phyloP scores from a whole-genome alignment of 805 yeast genomes.

The Kockiozyma suomiensis region DNA sequence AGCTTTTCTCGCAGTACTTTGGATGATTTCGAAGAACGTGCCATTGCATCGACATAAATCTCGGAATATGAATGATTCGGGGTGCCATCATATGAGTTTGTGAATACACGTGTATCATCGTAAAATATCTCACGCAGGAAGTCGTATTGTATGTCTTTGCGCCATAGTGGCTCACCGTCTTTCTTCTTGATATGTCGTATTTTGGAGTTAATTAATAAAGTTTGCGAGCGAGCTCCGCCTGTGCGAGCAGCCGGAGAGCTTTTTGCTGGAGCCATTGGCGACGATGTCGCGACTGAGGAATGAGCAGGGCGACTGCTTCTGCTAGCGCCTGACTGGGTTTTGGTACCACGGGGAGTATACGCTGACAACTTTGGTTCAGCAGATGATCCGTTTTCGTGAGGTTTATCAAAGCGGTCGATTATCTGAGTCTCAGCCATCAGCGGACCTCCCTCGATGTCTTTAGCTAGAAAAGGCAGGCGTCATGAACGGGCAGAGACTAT shows the following conservation, averaged over 20 bases:
- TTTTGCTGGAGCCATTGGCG: not conserved
- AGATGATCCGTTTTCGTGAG: too few species aligned
- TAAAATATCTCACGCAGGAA: constrained; percentile 67
- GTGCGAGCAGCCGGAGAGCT: constrained; percentile 5
- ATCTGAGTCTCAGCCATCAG: too few species aligned
- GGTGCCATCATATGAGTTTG: constrained; percentile 45
- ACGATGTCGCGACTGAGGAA: not conserved
- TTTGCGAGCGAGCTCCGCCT: constrained; percentile 29
- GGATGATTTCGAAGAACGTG: constrained; percentile 81
- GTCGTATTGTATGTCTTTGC: constrained; percentile 83
- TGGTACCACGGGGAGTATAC: too few species aligned
- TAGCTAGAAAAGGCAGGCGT: not conserved
- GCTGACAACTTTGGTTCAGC: too few species aligned
- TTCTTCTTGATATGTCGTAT: constrained; percentile 65
- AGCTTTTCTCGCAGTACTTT: constrained; percentile 79
- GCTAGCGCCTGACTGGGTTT: not conserved
- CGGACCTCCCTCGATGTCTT: not conserved
- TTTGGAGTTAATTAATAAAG: constrained; percentile 38
- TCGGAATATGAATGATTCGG: constrained; percentile 76
- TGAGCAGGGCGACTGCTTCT: not conserved
- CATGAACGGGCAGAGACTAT: not conserved
- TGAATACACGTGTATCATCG: constrained; percentile 66
- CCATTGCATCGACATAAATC: constrained; percentile 76
- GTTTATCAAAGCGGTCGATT: too few species aligned
- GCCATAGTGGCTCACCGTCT: constrained; percentile 91